Conservation (phyloP, 2,329 filamentous ascomycete species). For the Penicillium expansum region DNA sequence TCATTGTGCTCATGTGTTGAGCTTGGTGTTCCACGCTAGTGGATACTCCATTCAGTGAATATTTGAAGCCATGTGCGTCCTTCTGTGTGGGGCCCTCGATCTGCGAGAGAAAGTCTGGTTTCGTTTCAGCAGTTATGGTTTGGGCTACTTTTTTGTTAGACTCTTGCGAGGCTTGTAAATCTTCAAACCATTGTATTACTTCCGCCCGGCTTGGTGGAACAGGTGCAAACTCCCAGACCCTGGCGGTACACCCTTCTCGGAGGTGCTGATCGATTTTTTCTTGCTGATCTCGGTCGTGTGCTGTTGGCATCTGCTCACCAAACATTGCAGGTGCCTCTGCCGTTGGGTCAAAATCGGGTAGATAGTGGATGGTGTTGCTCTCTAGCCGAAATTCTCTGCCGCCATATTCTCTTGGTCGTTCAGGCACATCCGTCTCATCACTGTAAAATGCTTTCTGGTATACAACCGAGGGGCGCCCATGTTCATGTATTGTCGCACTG, state of each 20-base stretch:
- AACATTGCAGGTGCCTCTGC: constrained; percentile 56
- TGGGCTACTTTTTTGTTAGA: constrained; percentile 7
- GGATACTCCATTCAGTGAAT: constrained; percentile 70
- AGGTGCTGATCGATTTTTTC: constrained; percentile 53
- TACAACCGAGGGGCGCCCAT: constrained; percentile 64
- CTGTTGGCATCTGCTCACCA: constrained; percentile 51
- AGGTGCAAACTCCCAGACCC: constrained; percentile 72
- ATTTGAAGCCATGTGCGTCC: constrained; percentile 80
- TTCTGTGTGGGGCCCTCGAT: constrained; percentile 85
- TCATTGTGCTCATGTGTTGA: constrained; percentile 97
- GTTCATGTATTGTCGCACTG: constrained; percentile 54
- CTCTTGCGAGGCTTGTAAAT: constrained; percentile 23
- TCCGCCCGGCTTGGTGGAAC: constrained; percentile 68
- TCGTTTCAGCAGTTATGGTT: constrained; percentile 15
- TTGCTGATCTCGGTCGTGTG: constrained; percentile 53
- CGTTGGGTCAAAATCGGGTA: constrained; percentile 72
- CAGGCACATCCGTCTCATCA: constrained; percentile 76
- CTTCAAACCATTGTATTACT: constrained; percentile 66
- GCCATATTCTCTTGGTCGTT: constrained; percentile 75
- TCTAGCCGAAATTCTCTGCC: constrained; percentile 79
- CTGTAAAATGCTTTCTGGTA: constrained; percentile 88
- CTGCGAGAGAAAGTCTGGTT: constrained; percentile 63
- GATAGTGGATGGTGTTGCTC: constrained; percentile 71
- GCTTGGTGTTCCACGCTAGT: constrained; percentile 78
- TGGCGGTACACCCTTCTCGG: constrained; percentile 59